Evolutionary conservation across 2,329 filamentous ascomycete genomes (phyloP).

Genomic region (Aquanectria penicillioides): DNA sequence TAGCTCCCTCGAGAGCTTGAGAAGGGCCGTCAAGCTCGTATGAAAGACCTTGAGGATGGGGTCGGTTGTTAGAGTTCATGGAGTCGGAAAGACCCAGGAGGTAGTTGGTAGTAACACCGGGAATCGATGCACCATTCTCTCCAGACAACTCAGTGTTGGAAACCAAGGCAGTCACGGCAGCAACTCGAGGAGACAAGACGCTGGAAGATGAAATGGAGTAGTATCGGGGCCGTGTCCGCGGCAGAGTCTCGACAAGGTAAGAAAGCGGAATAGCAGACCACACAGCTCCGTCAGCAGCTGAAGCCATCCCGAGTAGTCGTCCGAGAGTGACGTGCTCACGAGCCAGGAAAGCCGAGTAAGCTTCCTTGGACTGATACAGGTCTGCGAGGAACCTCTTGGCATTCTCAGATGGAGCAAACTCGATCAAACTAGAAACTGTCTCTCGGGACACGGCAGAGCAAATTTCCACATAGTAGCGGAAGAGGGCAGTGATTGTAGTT

Average conservation of each 20-base stretch:
- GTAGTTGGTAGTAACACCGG: constrained; percentile 33
- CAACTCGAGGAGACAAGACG: constrained; percentile 30
- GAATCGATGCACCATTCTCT: constrained; percentile 1
- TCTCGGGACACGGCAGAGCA: constrained; percentile 47
- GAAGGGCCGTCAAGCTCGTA: constrained; percentile 13
- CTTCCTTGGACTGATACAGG: constrained; percentile 21
- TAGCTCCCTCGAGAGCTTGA: constrained; percentile 2
- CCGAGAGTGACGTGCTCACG: constrained; percentile 18
- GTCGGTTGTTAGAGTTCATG: not conserved
- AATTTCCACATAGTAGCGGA: constrained; percentile 57
- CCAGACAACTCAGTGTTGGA: constrained; percentile 12
- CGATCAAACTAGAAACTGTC: constrained; percentile 63
- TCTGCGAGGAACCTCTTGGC: constrained; percentile 15
- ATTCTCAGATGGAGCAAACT: constrained; percentile 55
- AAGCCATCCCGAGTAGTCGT: constrained; percentile 18
- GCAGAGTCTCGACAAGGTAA: constrained; percentile 20
- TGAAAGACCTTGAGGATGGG: constrained; percentile 6
- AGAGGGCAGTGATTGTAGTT: constrained; percentile 48
- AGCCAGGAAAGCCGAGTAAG: constrained; percentile 14
- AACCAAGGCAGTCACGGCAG: constrained; percentile 9
- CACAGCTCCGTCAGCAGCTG: not conserved
- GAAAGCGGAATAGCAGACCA: constrained; percentile 15
- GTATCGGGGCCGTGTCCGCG: constrained; percentile 58
- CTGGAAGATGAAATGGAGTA: constrained; percentile 68
- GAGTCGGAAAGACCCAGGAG: constrained; percentile 23